Conservation (phyloP, 495 filamentous ascomycete genomes). For the Haplographium delicatum region DNA sequence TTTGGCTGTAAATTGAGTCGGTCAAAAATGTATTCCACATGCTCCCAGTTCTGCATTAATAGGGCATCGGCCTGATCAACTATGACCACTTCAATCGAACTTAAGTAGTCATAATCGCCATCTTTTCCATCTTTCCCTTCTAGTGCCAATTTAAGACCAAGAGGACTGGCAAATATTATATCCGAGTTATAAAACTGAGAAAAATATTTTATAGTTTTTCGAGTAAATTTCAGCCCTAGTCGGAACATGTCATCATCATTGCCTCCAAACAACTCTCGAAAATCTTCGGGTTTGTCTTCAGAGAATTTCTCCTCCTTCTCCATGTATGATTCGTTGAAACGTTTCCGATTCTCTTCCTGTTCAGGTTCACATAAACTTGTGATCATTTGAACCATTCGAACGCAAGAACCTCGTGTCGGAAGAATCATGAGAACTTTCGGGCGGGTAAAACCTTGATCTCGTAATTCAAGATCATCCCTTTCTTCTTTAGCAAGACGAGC, state of each 20-base stretch:
- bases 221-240: conserved; percentile 87
- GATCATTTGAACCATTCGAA: conserved; percentile 68
- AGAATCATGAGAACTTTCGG: conserved; percentile 88
- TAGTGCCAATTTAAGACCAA: conserved; percentile 85
- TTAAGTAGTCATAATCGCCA: conserved; percentile 84
- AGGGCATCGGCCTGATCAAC: conserved; percentile 91
- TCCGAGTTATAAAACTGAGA: conserved; percentile 94
- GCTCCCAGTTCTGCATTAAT: conserved; percentile 98
- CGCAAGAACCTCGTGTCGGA: conserved; percentile 80
- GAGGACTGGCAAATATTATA: conserved; percentile 83
- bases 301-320: conserved; percentile 60
- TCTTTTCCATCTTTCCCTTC: conserved; percentile 73
- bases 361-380: conserved; percentile 69
- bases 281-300: conserved; percentile 76
- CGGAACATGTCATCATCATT: conserved; percentile 97
- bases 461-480: conserved; percentile 60
- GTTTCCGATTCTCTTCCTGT: conserved; percentile 91
- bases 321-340: conserved; percentile 77
- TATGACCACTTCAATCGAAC: conserved; percentile 83
- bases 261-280: conserved; percentile 82
- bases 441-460: conserved; percentile 93
- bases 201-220: conserved; percentile 92
- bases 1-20: conserved; percentile 89
- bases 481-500: conserved; percentile 55
- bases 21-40: conserved; percentile 82